Evolutionary conservation across 805 yeast species (phyloP).

Genomic region (Wickerhamiella allomyrinae): DNA sequence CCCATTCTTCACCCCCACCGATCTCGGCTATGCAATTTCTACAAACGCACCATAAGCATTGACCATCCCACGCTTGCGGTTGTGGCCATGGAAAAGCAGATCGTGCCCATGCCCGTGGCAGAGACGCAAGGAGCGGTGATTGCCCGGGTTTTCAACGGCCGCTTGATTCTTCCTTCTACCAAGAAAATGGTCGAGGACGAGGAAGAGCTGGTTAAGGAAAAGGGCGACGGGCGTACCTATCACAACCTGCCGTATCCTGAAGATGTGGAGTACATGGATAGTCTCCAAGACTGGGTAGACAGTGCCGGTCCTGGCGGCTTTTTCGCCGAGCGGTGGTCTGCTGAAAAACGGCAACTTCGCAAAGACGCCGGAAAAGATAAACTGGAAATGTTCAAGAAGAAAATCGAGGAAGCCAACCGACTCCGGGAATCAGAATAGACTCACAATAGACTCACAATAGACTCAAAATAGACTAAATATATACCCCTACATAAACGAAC

Average conservation of each 20-base stretch:
- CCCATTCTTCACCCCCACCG: slow-evolving; percentile 28
- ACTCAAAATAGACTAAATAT: too few relatives aligned
- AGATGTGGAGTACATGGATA: slow-evolving; percentile 45
- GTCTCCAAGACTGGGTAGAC: slow-evolving; percentile 25
- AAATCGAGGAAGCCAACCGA: slow-evolving; percentile 9
- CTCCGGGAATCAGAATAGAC: slow-evolving; percentile 22
- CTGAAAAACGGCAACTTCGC: slow-evolving; percentile 20
- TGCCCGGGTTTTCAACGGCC: slow-evolving; percentile 46
- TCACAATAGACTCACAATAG: background rate
- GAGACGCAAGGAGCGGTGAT: slow-evolving; percentile 53
- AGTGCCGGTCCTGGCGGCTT: slow-evolving; percentile 25
- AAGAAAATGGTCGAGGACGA: slow-evolving; percentile 36
- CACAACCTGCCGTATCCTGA: slow-evolving; percentile 42
- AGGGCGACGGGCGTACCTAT: slow-evolving; percentile 36
- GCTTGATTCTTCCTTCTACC: slow-evolving; percentile 35
- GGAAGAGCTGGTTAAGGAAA: slow-evolving; percentile 24
- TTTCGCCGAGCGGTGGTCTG: slow-evolving; percentile 40
- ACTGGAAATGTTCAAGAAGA: slow-evolving; percentile 8
- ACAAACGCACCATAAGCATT: slow-evolving; percentile 44
- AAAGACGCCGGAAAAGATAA: slow-evolving; percentile 5
- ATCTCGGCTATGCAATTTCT: slow-evolving; percentile 35
- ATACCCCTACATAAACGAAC: too few relatives aligned
- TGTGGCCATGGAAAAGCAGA: slow-evolving; percentile 32
- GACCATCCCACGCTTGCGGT: slow-evolving; percentile 52
- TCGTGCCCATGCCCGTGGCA: slow-evolving; percentile 23